Evolutionary conservation across 2,329 filamentous ascomycete genomes (phyloP).

Genomic region (Paraphaeosphaeria sporulosa): DNA sequence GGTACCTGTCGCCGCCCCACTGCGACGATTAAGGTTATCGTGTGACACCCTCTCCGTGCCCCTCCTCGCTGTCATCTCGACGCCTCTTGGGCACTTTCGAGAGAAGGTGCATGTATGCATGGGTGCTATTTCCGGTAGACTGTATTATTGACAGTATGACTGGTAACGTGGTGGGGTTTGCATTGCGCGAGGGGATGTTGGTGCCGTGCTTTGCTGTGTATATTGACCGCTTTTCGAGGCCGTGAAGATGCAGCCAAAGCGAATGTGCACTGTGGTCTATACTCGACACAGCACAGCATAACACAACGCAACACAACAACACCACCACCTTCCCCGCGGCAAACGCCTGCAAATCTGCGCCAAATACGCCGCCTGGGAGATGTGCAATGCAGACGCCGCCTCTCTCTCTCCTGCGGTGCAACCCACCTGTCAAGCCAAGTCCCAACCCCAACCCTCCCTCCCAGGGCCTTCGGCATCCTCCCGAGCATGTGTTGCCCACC

Average conservation of each 20-base stretch:
- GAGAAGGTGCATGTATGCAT: neutral
- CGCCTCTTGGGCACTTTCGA: neutral
- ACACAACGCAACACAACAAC: too few species aligned
- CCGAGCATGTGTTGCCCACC: neutral
- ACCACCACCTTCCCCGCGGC: too few species aligned
- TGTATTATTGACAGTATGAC: neutral
- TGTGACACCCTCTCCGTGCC: too few species aligned
- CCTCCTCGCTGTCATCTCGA: neutral
- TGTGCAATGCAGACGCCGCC: constrained; percentile 9
- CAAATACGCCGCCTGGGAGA: constrained; percentile 1
- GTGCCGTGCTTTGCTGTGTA: neutral
- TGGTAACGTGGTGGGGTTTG: neutral
- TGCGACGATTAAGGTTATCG: constrained; percentile 4
- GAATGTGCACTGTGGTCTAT: neutral
- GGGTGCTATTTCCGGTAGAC: neutral
- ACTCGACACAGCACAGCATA: neutral
- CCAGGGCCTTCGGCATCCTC: neutral
- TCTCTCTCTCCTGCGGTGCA: constrained; percentile 8
- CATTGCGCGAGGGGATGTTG: neutral
- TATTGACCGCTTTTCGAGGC: neutral
- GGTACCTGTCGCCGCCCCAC: constrained; percentile 7
- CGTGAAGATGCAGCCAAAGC: neutral
- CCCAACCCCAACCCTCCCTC: neutral
- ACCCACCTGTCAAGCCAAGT: constrained; percentile 4
- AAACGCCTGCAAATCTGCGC: too few species aligned